phyloP scores from a whole-genome alignment of 2,329 filamentous ascomycete species.

The Aschersonia sp. region DNA sequence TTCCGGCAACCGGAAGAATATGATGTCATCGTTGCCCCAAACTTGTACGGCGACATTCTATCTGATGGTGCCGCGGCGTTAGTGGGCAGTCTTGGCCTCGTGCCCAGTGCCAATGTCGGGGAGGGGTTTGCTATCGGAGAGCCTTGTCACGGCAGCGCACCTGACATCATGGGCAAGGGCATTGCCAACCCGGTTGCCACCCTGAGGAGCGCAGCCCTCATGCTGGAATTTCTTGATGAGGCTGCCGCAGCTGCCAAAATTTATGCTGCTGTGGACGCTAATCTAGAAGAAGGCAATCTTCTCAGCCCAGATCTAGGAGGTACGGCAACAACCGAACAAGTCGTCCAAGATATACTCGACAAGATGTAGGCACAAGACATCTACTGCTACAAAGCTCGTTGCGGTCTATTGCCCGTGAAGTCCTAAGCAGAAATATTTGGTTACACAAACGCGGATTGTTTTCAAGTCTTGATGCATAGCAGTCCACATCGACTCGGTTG shows the following conservation, averaged over 20 bases:
- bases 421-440: too few species aligned
- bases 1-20: constrained; percentile 92
- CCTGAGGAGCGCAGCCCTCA: constrained; percentile 75
- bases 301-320: constrained; percentile 87
- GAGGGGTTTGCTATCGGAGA: constrained; percentile 92
- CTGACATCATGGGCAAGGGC: constrained; percentile 83
- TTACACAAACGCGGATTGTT: too few species aligned
- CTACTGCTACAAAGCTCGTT: background rate
- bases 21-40: constrained; percentile 95
- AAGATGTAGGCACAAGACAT: constrained; percentile 42
- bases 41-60: constrained; percentile 93
- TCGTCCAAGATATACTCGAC: constrained; percentile 74
- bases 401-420: background rate
- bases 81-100: constrained; percentile 81
- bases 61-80: constrained; percentile 91
- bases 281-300: constrained; percentile 68
- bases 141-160: constrained; percentile 92
- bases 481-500: too few species aligned
- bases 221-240: constrained; percentile 92
- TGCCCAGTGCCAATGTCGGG: constrained; percentile 90
- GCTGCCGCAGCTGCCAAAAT: constrained; percentile 78
- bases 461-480: too few species aligned
- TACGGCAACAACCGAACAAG: constrained; percentile 70
- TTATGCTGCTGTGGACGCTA: constrained; percentile 82
- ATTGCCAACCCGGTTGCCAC: constrained; percentile 97